phyloP scores from a whole-genome alignment of 78 protist genomes.

The Dictyostelium citrinum region DNA sequence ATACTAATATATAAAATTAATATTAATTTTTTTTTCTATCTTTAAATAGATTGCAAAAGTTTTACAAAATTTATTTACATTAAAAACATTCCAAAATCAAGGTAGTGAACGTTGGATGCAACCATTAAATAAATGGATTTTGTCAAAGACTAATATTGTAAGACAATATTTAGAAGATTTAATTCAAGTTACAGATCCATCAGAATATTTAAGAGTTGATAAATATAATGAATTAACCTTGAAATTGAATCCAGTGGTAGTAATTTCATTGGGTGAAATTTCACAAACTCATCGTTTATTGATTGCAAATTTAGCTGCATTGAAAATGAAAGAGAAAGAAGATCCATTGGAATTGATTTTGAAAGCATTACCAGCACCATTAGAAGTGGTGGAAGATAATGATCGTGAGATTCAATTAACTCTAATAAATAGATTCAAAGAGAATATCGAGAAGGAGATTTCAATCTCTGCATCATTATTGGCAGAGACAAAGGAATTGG shows the following conservation, averaged over 20 bases:
- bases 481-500: constrained; percentile 70
- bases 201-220: constrained; percentile 71
- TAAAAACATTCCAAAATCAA: constrained; percentile 76
- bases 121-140: constrained; percentile 76
- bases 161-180: constrained; percentile 77
- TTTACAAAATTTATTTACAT: constrained; percentile 69
- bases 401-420: constrained; percentile 80
- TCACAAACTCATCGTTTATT: constrained; percentile 65
- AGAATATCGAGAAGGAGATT: constrained; percentile 42
- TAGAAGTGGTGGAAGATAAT: constrained; percentile 40
- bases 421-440: constrained; percentile 70
- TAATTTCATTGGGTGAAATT: constrained; percentile 66
- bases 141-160: constrained; percentile 18
- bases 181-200: constrained; percentile 74
- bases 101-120: constrained; percentile 75
- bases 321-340: constrained; percentile 72
- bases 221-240: constrained; percentile 79
- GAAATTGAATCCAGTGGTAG: constrained; percentile 71
- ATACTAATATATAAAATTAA: background rate
- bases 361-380: constrained; percentile 58
- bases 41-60: constrained; percentile 63
- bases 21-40: background rate
- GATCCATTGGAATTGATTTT: constrained; percentile 73
- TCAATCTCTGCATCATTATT: constrained; percentile 59
- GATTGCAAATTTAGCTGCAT: background rate